Evolutionary conservation across 352 stramenopile genomes (phyloP).

Genomic region (Halophytophthora polymorphica): DNA sequence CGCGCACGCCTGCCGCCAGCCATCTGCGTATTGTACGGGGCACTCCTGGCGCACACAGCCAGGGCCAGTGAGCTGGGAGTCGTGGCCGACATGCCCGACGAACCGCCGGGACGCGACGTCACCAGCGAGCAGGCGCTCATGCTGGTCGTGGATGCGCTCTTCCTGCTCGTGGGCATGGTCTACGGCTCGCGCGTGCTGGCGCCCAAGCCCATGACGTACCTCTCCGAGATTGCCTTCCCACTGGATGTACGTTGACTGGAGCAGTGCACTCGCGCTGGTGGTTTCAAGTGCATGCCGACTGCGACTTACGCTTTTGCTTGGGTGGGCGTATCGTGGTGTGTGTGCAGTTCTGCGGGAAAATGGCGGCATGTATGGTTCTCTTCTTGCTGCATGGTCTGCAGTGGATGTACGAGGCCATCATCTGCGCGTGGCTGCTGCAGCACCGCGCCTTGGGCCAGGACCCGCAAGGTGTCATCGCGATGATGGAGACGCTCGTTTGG

Average conservation of each 20-base stretch:
- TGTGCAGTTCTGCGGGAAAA: conserved; percentile 57
- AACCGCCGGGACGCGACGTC: conserved; percentile 8
- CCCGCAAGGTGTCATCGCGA: conserved; percentile 34
- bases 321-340: neutral
- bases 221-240: conserved; percentile 75
- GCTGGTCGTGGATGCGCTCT: conserved; percentile 36
- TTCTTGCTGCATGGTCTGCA: conserved; percentile 45
- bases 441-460: conserved; percentile 23
- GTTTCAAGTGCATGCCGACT: conserved; percentile 1
- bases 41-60: neutral
- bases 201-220: conserved; percentile 65
- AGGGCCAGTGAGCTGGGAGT: conserved; percentile 11
- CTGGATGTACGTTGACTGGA: conserved; percentile 41
- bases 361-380: conserved; percentile 43
- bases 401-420: conserved; percentile 46
- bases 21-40: conserved; percentile 1
- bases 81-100: conserved; percentile 3
- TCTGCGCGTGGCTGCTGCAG: conserved; percentile 37
- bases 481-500: conserved; percentile 63
- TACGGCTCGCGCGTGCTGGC: conserved; percentile 53
- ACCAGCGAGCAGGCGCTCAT: conserved; percentile 21
- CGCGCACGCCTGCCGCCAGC: neutral
- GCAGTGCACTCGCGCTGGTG: neutral
- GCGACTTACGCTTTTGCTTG: conserved; percentile 2
- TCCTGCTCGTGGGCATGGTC: conserved; percentile 46